These are phyloP conservation scores for Lactuca saligna DNA, from an alignment of 129 eudicot species.

Conservation along the genomic window DNA sequence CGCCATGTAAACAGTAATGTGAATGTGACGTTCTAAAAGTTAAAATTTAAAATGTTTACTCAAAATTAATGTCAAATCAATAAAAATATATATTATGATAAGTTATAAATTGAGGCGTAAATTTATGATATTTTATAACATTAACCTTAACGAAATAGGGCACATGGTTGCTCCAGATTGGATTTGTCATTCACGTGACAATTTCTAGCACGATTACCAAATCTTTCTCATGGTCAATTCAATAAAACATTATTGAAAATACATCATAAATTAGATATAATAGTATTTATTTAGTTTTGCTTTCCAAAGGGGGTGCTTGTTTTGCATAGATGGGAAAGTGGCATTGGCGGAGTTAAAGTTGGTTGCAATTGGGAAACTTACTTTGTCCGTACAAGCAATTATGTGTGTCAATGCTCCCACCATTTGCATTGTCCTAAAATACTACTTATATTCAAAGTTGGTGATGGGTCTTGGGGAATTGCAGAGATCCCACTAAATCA, in stretches of 20 bases:
- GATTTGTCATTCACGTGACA: not conserved
- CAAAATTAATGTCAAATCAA: no score
- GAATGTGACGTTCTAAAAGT: no score
- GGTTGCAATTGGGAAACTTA: conserved; percentile 28
- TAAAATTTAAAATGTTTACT: no score
- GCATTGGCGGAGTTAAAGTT: conserved; percentile 29
- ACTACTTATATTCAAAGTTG: conserved; percentile 12
- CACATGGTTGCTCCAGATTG: not conserved
- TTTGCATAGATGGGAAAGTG: conserved; percentile 5
- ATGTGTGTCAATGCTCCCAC: conserved; percentile 38
- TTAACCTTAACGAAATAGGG: not conserved
- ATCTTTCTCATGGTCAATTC: not conserved
- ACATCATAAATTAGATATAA: no score
- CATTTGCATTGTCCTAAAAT: conserved; percentile 32
- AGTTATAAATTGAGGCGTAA: no score
- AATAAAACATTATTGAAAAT: no score
- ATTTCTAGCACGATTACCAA: not conserved
- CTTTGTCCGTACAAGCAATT: conserved; percentile 43
- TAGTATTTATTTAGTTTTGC: not conserved
- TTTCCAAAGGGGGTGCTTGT: not conserved
- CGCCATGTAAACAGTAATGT: no score
- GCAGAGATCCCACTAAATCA: conserved; percentile 34
- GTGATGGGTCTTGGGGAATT: conserved; percentile 32
- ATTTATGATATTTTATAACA: no score
- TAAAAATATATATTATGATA: no score